Percentiles rank a stretch among this genome's conserved stretches.
Conservation (phyloP, 805 yeast genomes). For the Wickerhamiella qilinensis region DNA sequence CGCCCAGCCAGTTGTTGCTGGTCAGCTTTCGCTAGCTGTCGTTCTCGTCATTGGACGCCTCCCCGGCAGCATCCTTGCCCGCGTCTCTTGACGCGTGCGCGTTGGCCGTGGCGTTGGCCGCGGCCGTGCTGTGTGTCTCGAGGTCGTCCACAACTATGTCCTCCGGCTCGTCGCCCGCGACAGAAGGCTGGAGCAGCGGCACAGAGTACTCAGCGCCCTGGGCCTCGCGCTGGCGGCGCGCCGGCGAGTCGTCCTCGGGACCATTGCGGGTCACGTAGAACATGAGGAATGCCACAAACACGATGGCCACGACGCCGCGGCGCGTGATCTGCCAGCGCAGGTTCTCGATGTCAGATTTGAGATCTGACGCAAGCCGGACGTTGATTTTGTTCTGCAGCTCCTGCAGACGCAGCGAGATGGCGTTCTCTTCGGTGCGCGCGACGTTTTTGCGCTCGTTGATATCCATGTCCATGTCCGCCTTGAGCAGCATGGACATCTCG, state of each 20-base stretch:
- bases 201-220: constrained; percentile 15
- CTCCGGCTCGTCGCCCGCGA: constrained; percentile 19
- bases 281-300: constrained; percentile 45
- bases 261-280: constrained; percentile 33
- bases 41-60: no score
- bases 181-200: constrained; percentile 16
- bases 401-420: constrained; percentile 53
- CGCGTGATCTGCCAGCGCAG: constrained; percentile 88
- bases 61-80: no score
- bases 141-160: constrained; percentile 24
- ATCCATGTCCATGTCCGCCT: constrained; percentile 68
- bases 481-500: constrained; percentile 40
- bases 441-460: constrained; percentile 76
- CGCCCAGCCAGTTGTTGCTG: no score
- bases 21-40: no score
- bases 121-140: constrained; percentile 24
- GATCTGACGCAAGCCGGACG: constrained; percentile 63
- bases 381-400: constrained; percentile 74
- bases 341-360: constrained; percentile 74
- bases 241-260: constrained; percentile 20
- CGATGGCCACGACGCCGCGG: constrained; percentile 65
- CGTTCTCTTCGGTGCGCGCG: constrained; percentile 58
- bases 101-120: no score
- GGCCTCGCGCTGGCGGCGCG: constrained; percentile 11
- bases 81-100: no score